A percentile compares a stretch with the other conserved stretches of the same genome.
These are phyloP conservation scores for Tetrastigma voinierianum DNA, from an alignment of 164 flowering plant species.

Conservation along the genomic window DNA sequence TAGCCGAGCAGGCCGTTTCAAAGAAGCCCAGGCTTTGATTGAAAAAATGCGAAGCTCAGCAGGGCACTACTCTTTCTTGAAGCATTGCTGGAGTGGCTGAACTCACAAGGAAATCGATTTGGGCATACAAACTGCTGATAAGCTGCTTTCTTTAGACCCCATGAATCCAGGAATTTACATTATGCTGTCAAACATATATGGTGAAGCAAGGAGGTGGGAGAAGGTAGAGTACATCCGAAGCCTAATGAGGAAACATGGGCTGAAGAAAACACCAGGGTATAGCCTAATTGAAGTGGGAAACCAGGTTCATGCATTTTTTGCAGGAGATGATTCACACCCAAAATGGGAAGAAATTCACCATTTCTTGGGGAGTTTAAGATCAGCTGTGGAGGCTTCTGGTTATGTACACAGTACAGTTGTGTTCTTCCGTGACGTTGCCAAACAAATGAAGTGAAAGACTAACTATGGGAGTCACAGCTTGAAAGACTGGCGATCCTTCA, in stretches of 20 bases:
- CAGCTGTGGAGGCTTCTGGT: constrained; percentile 33
- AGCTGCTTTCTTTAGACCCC: constrained; percentile 33
- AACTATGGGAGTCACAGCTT: constrained; percentile 45
- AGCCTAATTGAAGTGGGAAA: constrained; percentile 37
- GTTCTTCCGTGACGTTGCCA: constrained; percentile 40
- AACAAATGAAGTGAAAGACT: constrained; percentile 29
- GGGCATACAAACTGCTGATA: constrained; percentile 41
- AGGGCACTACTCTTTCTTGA: constrained; percentile 28
- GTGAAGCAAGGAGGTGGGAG: constrained; percentile 41
- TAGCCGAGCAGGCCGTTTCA: constrained; percentile 45
- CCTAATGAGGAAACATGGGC: constrained; percentile 37
- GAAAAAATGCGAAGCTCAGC: constrained; percentile 36
- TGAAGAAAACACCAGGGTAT: constrained; percentile 46
- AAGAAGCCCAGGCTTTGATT: constrained; percentile 33
- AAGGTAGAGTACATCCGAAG: constrained; percentile 35
- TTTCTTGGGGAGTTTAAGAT: constrained; percentile 23
- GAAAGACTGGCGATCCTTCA: constrained; percentile 53
- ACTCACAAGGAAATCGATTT: constrained; percentile 33
- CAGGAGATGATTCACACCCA: constrained; percentile 42
- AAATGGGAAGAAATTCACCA: constrained; percentile 23
- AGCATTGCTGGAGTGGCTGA: no score
- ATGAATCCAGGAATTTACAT: constrained; percentile 42
- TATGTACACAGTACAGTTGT: constrained; percentile 39
- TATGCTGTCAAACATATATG: constrained; percentile 46
- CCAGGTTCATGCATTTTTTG: constrained; percentile 35